phyloP scores from a whole-genome alignment of 306 rosid species.

The Gastrolobium villosum region DNA sequence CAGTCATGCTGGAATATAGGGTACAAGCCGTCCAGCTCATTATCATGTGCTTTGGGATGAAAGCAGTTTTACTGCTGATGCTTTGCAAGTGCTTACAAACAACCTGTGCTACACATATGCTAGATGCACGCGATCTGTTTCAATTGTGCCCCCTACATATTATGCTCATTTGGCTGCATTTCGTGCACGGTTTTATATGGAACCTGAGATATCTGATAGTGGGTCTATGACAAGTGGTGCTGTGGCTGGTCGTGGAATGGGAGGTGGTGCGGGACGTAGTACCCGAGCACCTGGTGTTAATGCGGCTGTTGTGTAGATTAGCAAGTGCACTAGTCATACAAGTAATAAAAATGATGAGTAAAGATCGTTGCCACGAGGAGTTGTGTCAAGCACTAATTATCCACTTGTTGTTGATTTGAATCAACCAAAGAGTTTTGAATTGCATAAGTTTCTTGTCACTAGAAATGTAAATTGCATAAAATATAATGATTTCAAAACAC shows the following conservation, averaged over 20 bases:
- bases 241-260: constrained; percentile 69
- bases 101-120: constrained; percentile 98
- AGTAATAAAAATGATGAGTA: too few species aligned
- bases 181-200: constrained; percentile 94
- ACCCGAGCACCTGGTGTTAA: constrained; percentile 67
- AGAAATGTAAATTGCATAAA: too few species aligned
- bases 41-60: constrained; percentile 98
- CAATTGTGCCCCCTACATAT: constrained; percentile 97
- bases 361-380: too few species aligned
- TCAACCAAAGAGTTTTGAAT: too few species aligned
- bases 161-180: constrained; percentile 97
- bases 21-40: constrained; percentile 98
- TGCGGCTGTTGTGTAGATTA: constrained; percentile 89
- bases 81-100: constrained; percentile 79
- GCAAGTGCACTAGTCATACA: too few species aligned
- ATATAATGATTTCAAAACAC: too few species aligned
- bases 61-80: constrained; percentile 92
- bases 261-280: constrained; percentile 61
- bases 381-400: too few species aligned
- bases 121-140: constrained; percentile 92
- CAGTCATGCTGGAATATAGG: constrained; percentile 98
- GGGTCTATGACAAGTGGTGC: constrained; percentile 90
- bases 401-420: too few species aligned
- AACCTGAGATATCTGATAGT: constrained; percentile 88
- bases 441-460: too few species aligned